phyloP scores from a whole-genome alignment of 208 protist genomes.

The Tritrichomonas musculus region DNA sequence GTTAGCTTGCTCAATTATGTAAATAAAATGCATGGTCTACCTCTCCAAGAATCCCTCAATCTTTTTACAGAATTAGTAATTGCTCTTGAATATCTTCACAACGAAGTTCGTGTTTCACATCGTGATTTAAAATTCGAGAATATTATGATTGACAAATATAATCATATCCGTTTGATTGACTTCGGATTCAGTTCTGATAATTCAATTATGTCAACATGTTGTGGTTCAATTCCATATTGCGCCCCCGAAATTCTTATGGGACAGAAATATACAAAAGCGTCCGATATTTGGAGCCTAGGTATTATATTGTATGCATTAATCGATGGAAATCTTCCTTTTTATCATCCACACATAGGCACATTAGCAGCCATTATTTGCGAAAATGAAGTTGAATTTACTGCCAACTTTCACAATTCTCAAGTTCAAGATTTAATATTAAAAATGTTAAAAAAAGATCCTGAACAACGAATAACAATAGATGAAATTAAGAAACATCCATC shows the following conservation, averaged over 20 bases:
- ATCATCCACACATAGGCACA: too few species aligned
- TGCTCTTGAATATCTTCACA: neutral
- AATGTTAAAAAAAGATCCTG: too few species aligned
- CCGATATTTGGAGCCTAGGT: neutral
- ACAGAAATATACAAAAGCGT: neutral
- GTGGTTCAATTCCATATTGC: neutral
- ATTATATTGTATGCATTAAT: neutral
- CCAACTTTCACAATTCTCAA: too few species aligned
- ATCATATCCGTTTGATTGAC: neutral
- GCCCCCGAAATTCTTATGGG: neutral
- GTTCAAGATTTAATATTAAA: too few species aligned
- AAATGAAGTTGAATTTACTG: too few species aligned
- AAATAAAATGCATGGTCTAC: too few species aligned
- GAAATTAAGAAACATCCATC: too few species aligned
- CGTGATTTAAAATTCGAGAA: neutral
- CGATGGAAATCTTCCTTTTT: too few species aligned
- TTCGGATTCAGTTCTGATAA: constrained; percentile 71
- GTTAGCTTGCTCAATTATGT: too few species aligned
- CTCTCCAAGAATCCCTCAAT: too few species aligned
- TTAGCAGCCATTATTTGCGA: too few species aligned
- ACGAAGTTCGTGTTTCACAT: neutral
- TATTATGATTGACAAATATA: neutral
- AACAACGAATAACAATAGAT: too few species aligned
- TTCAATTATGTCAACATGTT: neutral
- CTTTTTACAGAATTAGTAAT: neutral